Evolutionary conservation across 257 asterid species (phyloP), one percentile per base, ranked within the genome.

Genomic region (Linderniella brevidens): DNA sequence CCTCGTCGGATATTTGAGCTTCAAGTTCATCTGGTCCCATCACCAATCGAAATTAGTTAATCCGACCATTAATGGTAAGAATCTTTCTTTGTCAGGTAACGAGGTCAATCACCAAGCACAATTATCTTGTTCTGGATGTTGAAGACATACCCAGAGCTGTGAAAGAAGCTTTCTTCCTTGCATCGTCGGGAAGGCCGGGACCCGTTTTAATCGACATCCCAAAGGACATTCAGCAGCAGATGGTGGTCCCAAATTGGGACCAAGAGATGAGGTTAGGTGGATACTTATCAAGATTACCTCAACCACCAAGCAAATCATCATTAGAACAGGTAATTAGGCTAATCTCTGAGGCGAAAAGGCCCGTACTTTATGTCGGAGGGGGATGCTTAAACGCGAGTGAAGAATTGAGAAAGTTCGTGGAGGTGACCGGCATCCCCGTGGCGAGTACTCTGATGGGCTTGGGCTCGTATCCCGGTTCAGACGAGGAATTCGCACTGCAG

Each of bases 201-300:
- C 67, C 62, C 4, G 62, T 61, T 18, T 19, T 61, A 36, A 61
- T 61, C 32, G 61, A 61, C 20, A 38, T 61, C 17, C 61, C 67
- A 5, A 61, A 61, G 43, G 66, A 61, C 36, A 57, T 61, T 54
- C 66, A 61, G 17, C 35, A 38, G 13, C 52, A 32, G 18, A 61
- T 15, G 48, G 48, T 49, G 41, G 50, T 61, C 10, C 66, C 66
- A 4, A 44, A 45, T 13, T 62, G 62, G 68, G 53, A 50, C n/a
- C 44, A 37, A 5, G 58, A 49, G 9, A 50, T 56, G 62, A 50
- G 37, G 29, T 45, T 62, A 37, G 15, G 25, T 11, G 45, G 37
- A 9, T 62, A 62, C 40, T 29, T 56, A 39, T 55, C 55, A 19
- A 56, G 49, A 32, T 53, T 62, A n/a, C 63, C 63, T 1, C 19